Evolutionary conservation across 331 rosid species (phyloP).

Genomic region (Rhamnella rubrinervis): DNA sequence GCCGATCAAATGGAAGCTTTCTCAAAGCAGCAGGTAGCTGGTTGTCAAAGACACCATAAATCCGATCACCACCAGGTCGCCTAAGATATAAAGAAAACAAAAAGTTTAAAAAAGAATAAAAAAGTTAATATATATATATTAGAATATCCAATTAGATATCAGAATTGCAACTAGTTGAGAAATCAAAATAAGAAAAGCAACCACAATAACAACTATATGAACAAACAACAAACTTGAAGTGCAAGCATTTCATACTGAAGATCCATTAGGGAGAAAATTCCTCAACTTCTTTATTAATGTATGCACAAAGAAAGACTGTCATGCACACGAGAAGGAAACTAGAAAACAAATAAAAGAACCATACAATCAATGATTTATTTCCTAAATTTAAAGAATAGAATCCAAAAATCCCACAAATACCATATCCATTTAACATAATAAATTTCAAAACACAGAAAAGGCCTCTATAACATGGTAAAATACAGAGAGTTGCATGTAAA

Average conservation of each 20-base stretch:
- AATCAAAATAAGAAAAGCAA: not conserved
- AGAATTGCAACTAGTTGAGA: not conserved
- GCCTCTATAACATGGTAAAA: not conserved
- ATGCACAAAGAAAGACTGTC: not conserved
- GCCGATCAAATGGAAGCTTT: conserved; percentile 96
- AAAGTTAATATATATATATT: not conserved
- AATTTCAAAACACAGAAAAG: no score
- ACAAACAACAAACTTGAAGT: not conserved
- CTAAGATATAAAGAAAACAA: conserved; percentile 26
- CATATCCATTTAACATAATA: no score
- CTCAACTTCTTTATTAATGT: no score
- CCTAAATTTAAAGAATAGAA: no score
- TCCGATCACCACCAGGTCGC: conserved; percentile 95
- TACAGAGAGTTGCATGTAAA: not conserved
- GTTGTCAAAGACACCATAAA: conserved; percentile 89
- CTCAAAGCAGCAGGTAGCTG: conserved; percentile 97
- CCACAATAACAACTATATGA: not conserved
- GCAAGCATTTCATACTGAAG: not conserved
- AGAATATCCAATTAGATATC: not conserved
- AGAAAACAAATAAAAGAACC: not conserved
- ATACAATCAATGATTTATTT: no score
- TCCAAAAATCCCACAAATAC: no score
- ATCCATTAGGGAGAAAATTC: no score
- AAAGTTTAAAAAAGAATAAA: not conserved
- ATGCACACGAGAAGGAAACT: not conserved